Evolutionary conservation across 148 eudicot genomes (phyloP).

Genomic region (Persicaria tinctoria): DNA sequence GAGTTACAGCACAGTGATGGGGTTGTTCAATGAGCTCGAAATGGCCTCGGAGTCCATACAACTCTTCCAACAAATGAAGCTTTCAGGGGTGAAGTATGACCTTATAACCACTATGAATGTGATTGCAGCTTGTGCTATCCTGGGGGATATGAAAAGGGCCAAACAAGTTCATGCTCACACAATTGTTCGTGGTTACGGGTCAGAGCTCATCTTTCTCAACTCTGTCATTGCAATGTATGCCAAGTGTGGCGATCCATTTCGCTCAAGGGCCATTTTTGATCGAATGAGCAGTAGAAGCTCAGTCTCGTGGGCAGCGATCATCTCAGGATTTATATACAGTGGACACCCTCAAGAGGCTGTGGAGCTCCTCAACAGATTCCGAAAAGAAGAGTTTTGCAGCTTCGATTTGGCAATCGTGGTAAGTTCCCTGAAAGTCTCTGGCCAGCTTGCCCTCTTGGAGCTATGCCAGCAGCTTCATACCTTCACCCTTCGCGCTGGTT

Average conservation of each 20-base stretch:
- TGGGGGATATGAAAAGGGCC: constrained; percentile 18
- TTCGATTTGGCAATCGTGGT: constrained; percentile 14
- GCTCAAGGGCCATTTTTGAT: constrained; percentile 17
- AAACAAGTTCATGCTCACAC: constrained; percentile 20
- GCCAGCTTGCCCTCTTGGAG: constrained; percentile 16
- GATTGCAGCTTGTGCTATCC: constrained; percentile 14
- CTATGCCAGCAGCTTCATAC: constrained; percentile 19
- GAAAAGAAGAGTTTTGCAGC: constrained; percentile 11
- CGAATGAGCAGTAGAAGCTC: constrained; percentile 9
- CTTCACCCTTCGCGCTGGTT: constrained; percentile 12
- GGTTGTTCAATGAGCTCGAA: constrained; percentile 16
- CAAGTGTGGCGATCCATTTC: constrained; percentile 15
- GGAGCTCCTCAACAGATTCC: constrained; percentile 11
- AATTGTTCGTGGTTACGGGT: constrained; percentile 13
- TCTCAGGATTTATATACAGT: constrained; percentile 16
- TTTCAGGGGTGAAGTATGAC: constrained; percentile 3
- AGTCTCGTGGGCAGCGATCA: constrained; percentile 18
- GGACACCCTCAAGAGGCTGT: constrained; percentile 12
- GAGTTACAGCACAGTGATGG: constrained; percentile 15
- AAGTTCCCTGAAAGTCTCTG: constrained; percentile 18
- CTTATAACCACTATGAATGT: constrained; percentile 14
- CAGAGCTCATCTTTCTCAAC: constrained; percentile 14
- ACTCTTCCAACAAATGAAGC: constrained; percentile 13
- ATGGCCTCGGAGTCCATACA: constrained; percentile 5
- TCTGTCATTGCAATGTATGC: constrained; percentile 21